These are phyloP conservation scores for Boletus rubropictus DNA, from an alignment of 768 basidiomycete genomes.

Conservation along the genomic window DNA sequence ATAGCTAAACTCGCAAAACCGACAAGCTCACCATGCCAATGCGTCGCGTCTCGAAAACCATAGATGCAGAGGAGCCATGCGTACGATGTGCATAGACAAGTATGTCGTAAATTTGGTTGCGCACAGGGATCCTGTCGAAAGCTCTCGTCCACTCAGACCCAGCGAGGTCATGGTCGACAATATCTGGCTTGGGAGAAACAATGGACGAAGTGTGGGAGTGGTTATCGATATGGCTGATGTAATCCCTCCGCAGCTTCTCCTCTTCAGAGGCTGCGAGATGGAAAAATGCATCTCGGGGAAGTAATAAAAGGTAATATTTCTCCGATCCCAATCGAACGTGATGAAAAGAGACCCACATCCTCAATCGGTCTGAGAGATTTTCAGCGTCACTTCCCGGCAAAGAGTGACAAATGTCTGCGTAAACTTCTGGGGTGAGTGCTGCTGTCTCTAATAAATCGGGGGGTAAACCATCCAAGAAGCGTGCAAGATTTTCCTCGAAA, in stretches of 20 bases:
- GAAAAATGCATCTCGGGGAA: slow-evolving; percentile 57
- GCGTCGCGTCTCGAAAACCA: slow-evolving; percentile 50
- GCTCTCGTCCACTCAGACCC: slow-evolving; percentile 33
- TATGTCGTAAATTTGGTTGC: slow-evolving; percentile 63
- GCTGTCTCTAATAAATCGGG: slow-evolving; percentile 57
- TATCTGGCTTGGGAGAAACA: slow-evolving; percentile 17
- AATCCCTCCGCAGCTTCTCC: slow-evolving; percentile 45
- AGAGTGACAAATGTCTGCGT: slow-evolving; percentile 45
- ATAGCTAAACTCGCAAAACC: not conserved
- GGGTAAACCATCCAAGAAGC: slow-evolving; percentile 48
- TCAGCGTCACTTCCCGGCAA: slow-evolving; percentile 34
- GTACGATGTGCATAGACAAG: slow-evolving; percentile 60
- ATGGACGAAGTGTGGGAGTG: slow-evolving; percentile 2
- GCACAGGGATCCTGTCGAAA: slow-evolving; percentile 62
- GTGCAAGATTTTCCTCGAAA: slow-evolving; percentile 46
- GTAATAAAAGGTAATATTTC: slow-evolving; percentile 50
- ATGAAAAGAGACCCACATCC: slow-evolving; percentile 54
- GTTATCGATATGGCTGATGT: slow-evolving; percentile 36
- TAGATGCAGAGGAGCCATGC: slow-evolving; percentile 48
- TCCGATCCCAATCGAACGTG: slow-evolving; percentile 58
- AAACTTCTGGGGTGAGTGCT: slow-evolving; percentile 48
- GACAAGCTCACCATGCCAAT: slow-evolving; percentile 52
- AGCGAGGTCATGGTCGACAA: slow-evolving; percentile 18
- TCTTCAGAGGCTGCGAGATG: slow-evolving; percentile 44
- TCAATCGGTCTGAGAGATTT: slow-evolving; percentile 37